A percentile compares a stretch with the other conserved stretches of the same genome.
Conservation (phyloP, 2,329 filamentous ascomycete species). For the Pyrenophora teres region DNA sequence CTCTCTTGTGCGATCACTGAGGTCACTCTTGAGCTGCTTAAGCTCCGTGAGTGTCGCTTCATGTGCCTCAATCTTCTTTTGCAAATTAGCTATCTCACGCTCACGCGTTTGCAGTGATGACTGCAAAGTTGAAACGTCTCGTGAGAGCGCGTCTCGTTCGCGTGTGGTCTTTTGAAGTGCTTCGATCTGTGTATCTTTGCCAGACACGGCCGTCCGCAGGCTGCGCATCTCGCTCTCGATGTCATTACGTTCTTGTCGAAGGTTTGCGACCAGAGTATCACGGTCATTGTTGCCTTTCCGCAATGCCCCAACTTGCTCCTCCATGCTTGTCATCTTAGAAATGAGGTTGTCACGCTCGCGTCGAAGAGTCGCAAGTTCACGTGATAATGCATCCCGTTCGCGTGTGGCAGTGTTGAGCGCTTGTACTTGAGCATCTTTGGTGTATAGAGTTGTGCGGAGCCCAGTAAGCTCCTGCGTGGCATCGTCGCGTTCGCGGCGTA, state of each 20-base stretch:
- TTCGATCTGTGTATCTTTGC: slow-evolving; percentile 43
- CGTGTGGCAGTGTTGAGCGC: slow-evolving; percentile 36
- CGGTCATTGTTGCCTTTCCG: slow-evolving; percentile 36
- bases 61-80: slow-evolving; percentile 42
- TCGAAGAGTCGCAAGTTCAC: slow-evolving; percentile 37
- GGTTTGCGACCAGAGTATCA: slow-evolving; percentile 34
- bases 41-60: slow-evolving; percentile 37
- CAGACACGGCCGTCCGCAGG: slow-evolving; percentile 34
- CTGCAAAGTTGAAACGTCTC: slow-evolving; percentile 38
- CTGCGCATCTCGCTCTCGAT: slow-evolving; percentile 30
- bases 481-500: slow-evolving; percentile 40
- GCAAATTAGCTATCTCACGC: slow-evolving; percentile 35
- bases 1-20: slow-evolving; percentile 42
- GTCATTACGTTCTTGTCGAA: slow-evolving; percentile 35
- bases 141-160: slow-evolving; percentile 38
- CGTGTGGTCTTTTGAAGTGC: slow-evolving; percentile 42
- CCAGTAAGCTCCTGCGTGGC: slow-evolving; percentile 40
- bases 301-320: slow-evolving; percentile 38
- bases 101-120: slow-evolving; percentile 40
- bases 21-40: slow-evolving; percentile 32
- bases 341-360: slow-evolving; percentile 37
- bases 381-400: slow-evolving; percentile 35
- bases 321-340: slow-evolving; percentile 35
- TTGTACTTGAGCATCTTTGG: slow-evolving; percentile 38
- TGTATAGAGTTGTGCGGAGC: slow-evolving; percentile 35